phyloP scores from a whole-genome alignment of 495 filamentous ascomycete species.

The Neurospora discreta region DNA sequence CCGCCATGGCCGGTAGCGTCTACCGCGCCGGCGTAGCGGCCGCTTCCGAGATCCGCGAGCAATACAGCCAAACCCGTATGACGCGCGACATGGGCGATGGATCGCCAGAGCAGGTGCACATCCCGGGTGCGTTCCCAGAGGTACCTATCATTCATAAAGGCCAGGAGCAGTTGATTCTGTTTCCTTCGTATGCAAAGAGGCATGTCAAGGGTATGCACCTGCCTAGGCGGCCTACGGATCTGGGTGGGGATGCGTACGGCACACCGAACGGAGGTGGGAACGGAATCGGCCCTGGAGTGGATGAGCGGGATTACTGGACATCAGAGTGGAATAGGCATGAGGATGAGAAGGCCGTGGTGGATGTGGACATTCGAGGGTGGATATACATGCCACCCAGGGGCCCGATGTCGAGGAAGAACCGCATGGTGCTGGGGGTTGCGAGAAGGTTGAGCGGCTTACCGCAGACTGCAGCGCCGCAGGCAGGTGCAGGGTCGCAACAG shows the following conservation, averaged over 20 bases:
- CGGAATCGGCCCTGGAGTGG: slow-evolving; percentile 10
- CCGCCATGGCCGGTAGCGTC: slow-evolving; percentile 37
- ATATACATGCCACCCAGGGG: slow-evolving; percentile 76
- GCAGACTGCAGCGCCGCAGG: slow-evolving; percentile 30
- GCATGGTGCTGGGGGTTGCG: slow-evolving; percentile 73
- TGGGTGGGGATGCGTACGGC: not conserved
- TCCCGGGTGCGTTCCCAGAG: slow-evolving; percentile 72
- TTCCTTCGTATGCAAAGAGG: slow-evolving; percentile 77
- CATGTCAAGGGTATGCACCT: slow-evolving; percentile 37
- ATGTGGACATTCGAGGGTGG: slow-evolving; percentile 94
- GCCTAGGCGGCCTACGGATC: not conserved
- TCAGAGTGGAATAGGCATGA: slow-evolving; percentile 59
- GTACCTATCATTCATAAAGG: slow-evolving; percentile 66
- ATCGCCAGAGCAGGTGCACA: slow-evolving; percentile 40
- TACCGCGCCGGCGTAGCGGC: slow-evolving; percentile 67
- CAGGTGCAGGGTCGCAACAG: slow-evolving; percentile 7
- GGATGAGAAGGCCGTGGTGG: slow-evolving; percentile 71
- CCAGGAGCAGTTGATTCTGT: slow-evolving; percentile 86
- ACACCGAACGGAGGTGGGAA: slow-evolving; percentile 2
- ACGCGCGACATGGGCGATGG: slow-evolving; percentile 21
- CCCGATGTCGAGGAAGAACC: slow-evolving; percentile 79
- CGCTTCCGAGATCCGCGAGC: slow-evolving; percentile 82
- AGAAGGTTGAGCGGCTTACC: slow-evolving; percentile 77
- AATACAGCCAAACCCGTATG: slow-evolving; percentile 66
- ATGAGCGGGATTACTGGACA: slow-evolving; percentile 56